Percentiles rank a stretch among this genome's conserved stretches.
Evolutionary conservation across 2,329 filamentous ascomycete species (phyloP).

Genomic region (Corynespora cassiicola): DNA sequence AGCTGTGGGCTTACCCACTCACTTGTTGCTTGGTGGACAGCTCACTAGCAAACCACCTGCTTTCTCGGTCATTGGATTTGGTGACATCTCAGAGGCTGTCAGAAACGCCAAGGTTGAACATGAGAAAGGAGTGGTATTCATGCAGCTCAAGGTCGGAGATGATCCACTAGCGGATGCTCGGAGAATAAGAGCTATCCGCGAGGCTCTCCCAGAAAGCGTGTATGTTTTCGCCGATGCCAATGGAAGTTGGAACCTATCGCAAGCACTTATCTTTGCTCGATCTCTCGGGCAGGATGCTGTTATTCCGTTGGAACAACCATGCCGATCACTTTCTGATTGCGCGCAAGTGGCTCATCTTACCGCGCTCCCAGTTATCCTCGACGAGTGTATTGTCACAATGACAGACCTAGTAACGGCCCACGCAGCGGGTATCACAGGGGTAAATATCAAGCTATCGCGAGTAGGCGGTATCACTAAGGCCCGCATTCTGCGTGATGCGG

Average conservation of each 20-base stretch:
- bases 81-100: no score
- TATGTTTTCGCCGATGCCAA: conserved; percentile 1
- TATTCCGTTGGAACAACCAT: background rate
- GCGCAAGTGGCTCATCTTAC: background rate
- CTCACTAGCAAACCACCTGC: no score
- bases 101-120: background rate
- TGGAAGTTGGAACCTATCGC: background rate
- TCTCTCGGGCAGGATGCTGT: background rate
- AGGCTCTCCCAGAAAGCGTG: background rate
- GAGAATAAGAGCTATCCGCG: background rate
- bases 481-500: conserved; percentile 1
- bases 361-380: background rate
- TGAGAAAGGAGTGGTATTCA: background rate
- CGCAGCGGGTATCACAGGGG: background rate
- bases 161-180: background rate
- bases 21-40: background rate
- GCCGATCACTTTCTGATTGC: background rate
- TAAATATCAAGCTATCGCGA: background rate
- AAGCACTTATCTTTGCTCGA: background rate
- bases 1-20: background rate
- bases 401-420: conserved; percentile 1
- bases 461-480: conserved; percentile 1
- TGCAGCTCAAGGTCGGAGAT: conserved; percentile 1
- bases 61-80: no score
- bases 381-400: conserved; percentile 1